phyloP scores from a whole-genome alignment of 129 eudicot genomes.

The Erigeron canadensis region DNA sequence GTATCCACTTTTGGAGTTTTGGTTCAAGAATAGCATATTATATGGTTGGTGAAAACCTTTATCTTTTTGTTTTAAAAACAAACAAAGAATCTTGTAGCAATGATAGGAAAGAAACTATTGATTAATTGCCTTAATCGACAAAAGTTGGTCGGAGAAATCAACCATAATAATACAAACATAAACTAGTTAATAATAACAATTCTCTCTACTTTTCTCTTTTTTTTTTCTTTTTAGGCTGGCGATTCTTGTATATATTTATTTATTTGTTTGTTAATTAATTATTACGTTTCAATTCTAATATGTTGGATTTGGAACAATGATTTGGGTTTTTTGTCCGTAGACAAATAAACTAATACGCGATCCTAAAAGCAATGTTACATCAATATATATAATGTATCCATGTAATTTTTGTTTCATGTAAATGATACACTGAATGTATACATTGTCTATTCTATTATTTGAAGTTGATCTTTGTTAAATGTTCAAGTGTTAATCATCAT shows the following conservation, averaged over 20 bases:
- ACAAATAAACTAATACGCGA: constrained; percentile 8
- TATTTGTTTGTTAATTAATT: constrained; percentile 7
- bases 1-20: not conserved
- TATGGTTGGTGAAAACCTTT: constrained; percentile 23
- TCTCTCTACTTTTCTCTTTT: constrained; percentile 3
- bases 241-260: constrained; percentile 24
- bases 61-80: not conserved
- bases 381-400: not conserved
- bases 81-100: not conserved
- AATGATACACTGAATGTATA: too few relatives aligned
- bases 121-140: constrained; percentile 6
- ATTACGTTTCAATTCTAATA: constrained; percentile 15
- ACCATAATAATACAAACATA: constrained; percentile 11
- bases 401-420: too few relatives aligned
- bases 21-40: constrained; percentile 12
- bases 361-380: not conserved
- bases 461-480: not conserved
- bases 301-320: constrained; percentile 37
- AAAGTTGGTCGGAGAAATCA: constrained; percentile 30
- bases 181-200: constrained; percentile 4
- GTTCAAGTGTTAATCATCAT: not conserved
- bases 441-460: too few relatives aligned
- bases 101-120: constrained; percentile 20
- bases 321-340: constrained; percentile 15
- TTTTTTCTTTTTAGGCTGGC: constrained; percentile 35